Base-by-base conservation (phyloP, 441 rosid genomes). In the Euphorbia schlechtendalii region DNA sequence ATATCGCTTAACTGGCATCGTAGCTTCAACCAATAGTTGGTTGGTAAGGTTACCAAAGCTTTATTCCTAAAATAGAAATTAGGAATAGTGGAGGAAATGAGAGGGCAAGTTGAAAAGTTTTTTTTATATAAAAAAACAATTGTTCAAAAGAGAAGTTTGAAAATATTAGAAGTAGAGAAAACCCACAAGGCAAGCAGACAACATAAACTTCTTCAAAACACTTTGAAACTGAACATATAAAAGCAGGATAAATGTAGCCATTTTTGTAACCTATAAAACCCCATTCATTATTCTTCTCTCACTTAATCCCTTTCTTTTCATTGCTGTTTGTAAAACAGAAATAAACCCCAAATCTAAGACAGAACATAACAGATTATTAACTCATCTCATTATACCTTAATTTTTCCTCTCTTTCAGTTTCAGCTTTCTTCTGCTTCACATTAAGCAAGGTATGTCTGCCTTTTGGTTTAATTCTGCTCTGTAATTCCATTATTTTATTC, bases 371-470 rank as follows among this genome's bases (percentile, higher is more conserved):
- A n/a, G n/a, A n/a, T n/a, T n/a, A n/a, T n/a, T n/a, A n/a, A n/a
- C n/a, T n/a, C n/a, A n/a, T n/a, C n/a, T n/a, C n/a, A n/a, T n/a
- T n/a, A n/a, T 32, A 32, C 34, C 34, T 32, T 32, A 20, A 48
- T 53, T 40, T 40, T 8, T 12, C 49, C 48, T 70, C 48, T 52
- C 64, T 63, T 63, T 34, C 38, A 5, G 30, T 24, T 38, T 34
- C 54, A 48, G 59, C 58, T 49, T 63, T 45, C 25, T 25, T 60
- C 36, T 25, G 17, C 54, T 25, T 36, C 32, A 28, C 69, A 38
- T 70, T 64, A 38, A 38, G 73, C 43, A 70, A 70, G 73, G 73
- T 70, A 64, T 70, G 69, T 38, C 53, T 9, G 2, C 0, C 18
- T 5, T 38, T 17, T 27, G n/a, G n/a, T n/a, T n/a, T n/a, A n/a